Conservation (phyloP, 768 basidiomycete genomes). For the Leccinum subgranulosum region DNA sequence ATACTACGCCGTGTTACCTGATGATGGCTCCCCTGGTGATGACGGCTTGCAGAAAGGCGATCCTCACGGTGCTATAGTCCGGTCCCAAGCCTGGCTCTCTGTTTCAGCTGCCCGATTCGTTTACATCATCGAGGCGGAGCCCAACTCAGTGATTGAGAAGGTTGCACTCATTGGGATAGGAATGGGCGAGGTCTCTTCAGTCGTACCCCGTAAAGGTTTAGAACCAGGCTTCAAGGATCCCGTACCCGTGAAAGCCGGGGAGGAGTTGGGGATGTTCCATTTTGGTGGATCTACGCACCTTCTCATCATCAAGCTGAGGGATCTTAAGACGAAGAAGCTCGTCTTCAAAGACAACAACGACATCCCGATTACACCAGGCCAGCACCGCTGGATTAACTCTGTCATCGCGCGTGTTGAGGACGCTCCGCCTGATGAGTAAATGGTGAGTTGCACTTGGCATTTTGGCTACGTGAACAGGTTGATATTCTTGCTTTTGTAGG, state of each 20-base stretch:
- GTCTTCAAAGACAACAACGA: background rate
- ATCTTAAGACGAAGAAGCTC: background rate
- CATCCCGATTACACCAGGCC: background rate
- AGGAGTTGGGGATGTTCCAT: conserved; percentile 43
- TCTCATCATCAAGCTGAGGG: conserved; percentile 34
- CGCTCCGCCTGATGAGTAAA: background rate
- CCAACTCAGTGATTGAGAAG: background rate
- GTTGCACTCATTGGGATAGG: background rate
- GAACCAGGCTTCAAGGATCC: too few relatives aligned
- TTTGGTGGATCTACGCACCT: conserved; percentile 55
- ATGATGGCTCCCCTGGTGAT: background rate
- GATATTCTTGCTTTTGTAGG: too few relatives aligned
- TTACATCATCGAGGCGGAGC: background rate
- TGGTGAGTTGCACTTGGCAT: background rate
- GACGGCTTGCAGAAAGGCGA: background rate
- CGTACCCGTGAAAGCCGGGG: background rate
- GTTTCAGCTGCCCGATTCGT: background rate
- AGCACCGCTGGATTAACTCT: background rate
- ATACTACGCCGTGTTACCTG: background rate
- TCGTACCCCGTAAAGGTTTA: too few relatives aligned
- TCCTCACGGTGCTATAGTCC: background rate
- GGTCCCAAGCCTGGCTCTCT: background rate
- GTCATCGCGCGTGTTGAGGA: background rate
- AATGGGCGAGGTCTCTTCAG: too few relatives aligned
- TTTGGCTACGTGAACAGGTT: too few relatives aligned